Base-by-base conservation (phyloP, 768 basidiomycete species). In the Pleurotus tuoliensis region DNA sequence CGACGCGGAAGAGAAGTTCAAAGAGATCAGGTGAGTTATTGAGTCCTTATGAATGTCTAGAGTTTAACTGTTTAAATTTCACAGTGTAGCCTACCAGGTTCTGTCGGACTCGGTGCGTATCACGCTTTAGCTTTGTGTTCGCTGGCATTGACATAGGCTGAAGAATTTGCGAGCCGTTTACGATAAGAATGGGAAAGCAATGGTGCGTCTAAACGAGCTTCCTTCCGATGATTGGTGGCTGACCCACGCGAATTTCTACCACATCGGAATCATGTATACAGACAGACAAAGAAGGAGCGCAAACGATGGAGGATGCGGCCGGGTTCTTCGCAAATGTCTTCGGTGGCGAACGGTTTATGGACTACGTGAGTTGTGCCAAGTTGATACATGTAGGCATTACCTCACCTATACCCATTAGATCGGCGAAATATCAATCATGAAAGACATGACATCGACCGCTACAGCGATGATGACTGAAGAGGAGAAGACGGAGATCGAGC, bases 1-100 rank as follows among this genome's bases (percentile, higher is more conserved):
- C n/a, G 92, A 93, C 64, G 97, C 96, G 1, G 94, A 94, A 68
- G 88, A 91, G 69, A 94, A 87, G 76, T 99, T 99, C 78, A 96
- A 98, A 73, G 92, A 97, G 46, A 92, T 99, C 66, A 94, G 92
- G 91, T 87, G 62, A 60, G 69, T 69, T 40, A n/a, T 51, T 51
- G 12, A 2, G 40, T 1, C 25, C 22, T 22, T 2, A 27, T 45
- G 30, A 3, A 4, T 16, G 13, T 16, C 41, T 4, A 38, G 15
- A 18, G 2, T 11, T 34, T 34, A 34, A 34, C 30, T 34, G 12
- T 39, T 40, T 16, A 16, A 8, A 15, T 8, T 24, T 9, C 20
- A 38, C 62, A 92, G 92, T 68, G 94, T 96, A 82, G 96, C 96
- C 52, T 98, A 98, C 69, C 93, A 95, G 71, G 88, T 97, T 57